Evolutionary conservation across 139 green algal genomes (phyloP), one percentile per base, ranked within the genome.

Genomic region (Chlorella sp.): DNA sequence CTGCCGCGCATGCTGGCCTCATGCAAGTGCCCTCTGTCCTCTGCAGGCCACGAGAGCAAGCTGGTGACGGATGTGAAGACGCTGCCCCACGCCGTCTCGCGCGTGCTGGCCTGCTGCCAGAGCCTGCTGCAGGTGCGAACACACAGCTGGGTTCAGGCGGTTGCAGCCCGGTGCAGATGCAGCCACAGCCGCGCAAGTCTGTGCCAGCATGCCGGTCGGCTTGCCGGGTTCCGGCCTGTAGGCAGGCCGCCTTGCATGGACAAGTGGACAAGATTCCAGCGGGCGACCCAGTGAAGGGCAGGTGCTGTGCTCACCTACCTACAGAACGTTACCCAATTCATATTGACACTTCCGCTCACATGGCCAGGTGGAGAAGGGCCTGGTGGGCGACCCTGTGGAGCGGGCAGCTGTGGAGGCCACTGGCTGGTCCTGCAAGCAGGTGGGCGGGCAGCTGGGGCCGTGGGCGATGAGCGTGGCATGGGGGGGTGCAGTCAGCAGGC

Each of bases 381-480:
- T 97, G 20, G 90, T 97, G 19, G 96, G 96, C 1, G 96, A 98
- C 85, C 96, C 96, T 0, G 89, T 98, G 77, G 96, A 98, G 86
- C 93, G 92, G 84, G 96, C 94, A 17, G 88, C 90, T 34, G 88
- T 95, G 60, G 77, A 87, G 54, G 87, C 91, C 46, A 90, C 84
- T 24, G 89, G 88, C 48, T 86, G 70, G 88, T 22, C 43, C 22
- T 56, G 40, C 51, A 69, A 84, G 36, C 51, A 60, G 51, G 51
- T 60, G 51, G 8, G 46, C n/a, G n/a, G n/a, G n/a, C n/a, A n/a
- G n/a, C n/a, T n/a, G n/a, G n/a, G n/a, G n/a, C n/a, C n/a, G n/a
- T n/a, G n/a, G n/a, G n/a, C n/a, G n/a, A n/a, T n/a, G n/a, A n/a
- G n/a, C n/a, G n/a, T n/a, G n/a, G n/a, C n/a, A n/a, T n/a, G n/a